phyloP scores from a whole-genome alignment of 192 early-diverging fungal genomes.

The Diversispora epigaea region DNA sequence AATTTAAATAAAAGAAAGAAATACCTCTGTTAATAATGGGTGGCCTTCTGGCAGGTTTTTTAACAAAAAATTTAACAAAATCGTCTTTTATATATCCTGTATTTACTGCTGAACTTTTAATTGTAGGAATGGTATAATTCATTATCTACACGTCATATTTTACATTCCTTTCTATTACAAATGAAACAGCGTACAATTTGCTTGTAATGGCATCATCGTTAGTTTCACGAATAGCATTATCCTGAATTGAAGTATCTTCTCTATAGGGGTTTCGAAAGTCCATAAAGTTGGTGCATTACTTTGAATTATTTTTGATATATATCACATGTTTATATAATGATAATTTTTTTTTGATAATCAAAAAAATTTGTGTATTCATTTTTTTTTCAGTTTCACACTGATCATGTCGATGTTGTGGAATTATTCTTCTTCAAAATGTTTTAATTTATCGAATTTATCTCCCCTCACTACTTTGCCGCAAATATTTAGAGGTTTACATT shows the following conservation, averaged over 20 bases:
- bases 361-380: too few relatives aligned
- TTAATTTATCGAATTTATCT: too few relatives aligned
- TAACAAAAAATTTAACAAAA: slow-evolving; percentile 80
- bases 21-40: slow-evolving; percentile 92
- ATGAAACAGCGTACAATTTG: slow-evolving; percentile 59
- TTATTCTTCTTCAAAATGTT: too few relatives aligned
- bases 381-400: too few relatives aligned
- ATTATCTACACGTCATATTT: neutral
- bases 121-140: neutral
- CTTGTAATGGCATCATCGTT: slow-evolving; percentile 88
- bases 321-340: too few relatives aligned
- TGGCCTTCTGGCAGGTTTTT: slow-evolving; percentile 66
- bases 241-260: slow-evolving; percentile 34
- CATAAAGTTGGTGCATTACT: neutral
- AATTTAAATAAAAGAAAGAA: neutral
- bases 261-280: neutral
- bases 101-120: slow-evolving; percentile 70
- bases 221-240: slow-evolving; percentile 81
- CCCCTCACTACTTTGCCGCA: too few relatives aligned
- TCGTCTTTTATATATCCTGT: slow-evolving; percentile 82
- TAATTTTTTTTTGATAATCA: too few relatives aligned
- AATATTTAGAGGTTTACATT: too few relatives aligned
- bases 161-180: neutral
- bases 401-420: too few relatives aligned
- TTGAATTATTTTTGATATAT: too few relatives aligned